Evolutionary conservation across 2,329 filamentous ascomycete species (phyloP), one percentile per base, ranked within the genome.

Genomic region (Eutypa lata): DNA sequence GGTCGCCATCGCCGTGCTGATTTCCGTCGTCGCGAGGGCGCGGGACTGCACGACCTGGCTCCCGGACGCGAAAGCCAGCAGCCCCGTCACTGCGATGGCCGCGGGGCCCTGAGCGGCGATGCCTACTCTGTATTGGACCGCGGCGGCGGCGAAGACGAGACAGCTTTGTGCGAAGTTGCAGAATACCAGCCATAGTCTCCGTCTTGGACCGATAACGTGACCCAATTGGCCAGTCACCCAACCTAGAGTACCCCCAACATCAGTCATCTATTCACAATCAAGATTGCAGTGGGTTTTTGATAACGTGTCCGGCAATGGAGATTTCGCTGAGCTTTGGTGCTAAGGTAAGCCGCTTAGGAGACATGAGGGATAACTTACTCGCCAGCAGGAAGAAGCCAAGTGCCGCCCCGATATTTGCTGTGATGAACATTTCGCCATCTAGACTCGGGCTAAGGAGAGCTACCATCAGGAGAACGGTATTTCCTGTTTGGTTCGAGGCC

Each of bases 1-100:
- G 5, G 83, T 86, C 0, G 81, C 82, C 81, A 86, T 86, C 24
- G 83, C 82, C 0, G 83, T 86, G 53, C 75, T 83, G 60, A 86
- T 85, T 64, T 87, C 83, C 0, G 79, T 79, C 68, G 84, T 78
- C 45, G 73, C 68, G 51, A 86, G 63, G 38, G 76, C 74, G 22
- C 82, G 72, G 2, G 76, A 76, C 69, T 81, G 76, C 2, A 83
- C 81, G 0, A 87, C 81, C 63, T 86, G 83, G 47, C 75, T 79
- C 0, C 83, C 82, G 0, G 80, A 74, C 0, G 81, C 76, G 47
- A 80, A 77, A 0, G 82, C 81, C 28, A 86, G 70, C 38, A 84
- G 62, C 1, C 69, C 73, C 44, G 85, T 71, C 6, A 77, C 76
- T 2, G 67, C 65, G 35, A 81, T 63, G 0, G 79, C 75, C 7